Evolutionary conservation across 257 asterid species (phyloP), one percentile per base, ranked within the genome.

Genomic region (Catharanthus roseus): DNA sequence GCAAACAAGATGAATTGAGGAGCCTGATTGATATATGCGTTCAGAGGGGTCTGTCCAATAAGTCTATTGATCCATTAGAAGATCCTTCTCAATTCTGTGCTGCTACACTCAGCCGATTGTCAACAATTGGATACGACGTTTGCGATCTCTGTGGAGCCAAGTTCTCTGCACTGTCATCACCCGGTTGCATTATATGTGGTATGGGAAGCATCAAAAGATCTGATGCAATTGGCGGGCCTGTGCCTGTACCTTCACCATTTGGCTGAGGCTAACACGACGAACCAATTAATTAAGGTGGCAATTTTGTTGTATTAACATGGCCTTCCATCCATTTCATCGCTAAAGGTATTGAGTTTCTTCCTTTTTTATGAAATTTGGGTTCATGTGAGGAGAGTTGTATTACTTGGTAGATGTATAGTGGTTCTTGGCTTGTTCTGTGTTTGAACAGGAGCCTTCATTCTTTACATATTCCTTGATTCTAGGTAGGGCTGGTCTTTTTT

Each of bases 121-220:
- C 99, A 19, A 95, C 99, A 49, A 95, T 95, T 38, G 97, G 99
- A 8, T 95, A 95, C 68, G 97, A 95, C 78, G 96, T 91, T 18
- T 95, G 99, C 67, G 99, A 95, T 76, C 95, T 88, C 23, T 95
- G 99, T 82, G 99, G 99, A 49, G 95, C 97, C 70, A 95, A 95
- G 79, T 95, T 95, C 80, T 91, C 97, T 24, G 99, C 99, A 51
- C 77, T 95, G 63, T 88, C 97, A 2, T 70, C 96, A 1, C 97
- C 97, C 42, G 97, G 99, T 58, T 95, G 99, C 81, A 95, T 95
- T 38, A 91, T 95, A 47, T 95, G 99, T 78, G 99, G 99, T 68
- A 95, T 95, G 99, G 99, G 99, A 63, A 91, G 99, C 85, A 95
- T 95, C 74, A 91, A 88, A 81, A 88, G 99, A 80, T 95, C 99